These are phyloP conservation scores for Diaporthe sp. DNA, from an alignment of 2,329 filamentous ascomycete genomes.

Conservation along the genomic window DNA sequence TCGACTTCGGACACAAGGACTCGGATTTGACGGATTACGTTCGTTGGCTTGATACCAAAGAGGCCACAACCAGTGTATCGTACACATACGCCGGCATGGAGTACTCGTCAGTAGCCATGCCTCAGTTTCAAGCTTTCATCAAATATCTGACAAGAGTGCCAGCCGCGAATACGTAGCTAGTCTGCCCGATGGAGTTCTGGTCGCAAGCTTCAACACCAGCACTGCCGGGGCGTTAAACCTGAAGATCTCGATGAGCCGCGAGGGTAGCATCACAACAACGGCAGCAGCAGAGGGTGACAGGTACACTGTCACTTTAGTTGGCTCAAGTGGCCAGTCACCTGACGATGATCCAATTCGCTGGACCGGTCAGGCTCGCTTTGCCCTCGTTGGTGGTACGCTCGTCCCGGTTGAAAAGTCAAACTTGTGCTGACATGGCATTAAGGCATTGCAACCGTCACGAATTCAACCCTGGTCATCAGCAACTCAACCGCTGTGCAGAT, in stretches of 20 bases:
- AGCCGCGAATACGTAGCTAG: conserved; percentile 8
- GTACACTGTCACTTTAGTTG: not conserved
- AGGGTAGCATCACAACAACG: not conserved
- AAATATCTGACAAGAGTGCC: not conserved
- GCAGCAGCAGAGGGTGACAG: not conserved
- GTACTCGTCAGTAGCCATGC: not conserved
- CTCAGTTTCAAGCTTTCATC: too few species aligned
- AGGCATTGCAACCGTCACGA: not conserved
- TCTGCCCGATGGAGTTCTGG: not conserved
- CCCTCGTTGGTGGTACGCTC: not conserved
- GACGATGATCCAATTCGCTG: not conserved
- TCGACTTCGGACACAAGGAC: not conserved
- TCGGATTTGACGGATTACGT: not conserved
- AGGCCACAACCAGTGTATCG: not conserved
- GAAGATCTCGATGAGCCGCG: not conserved
- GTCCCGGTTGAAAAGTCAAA: not conserved
- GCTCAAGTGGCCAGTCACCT: not conserved
- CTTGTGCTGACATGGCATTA: not conserved
- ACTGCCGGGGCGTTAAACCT: not conserved
- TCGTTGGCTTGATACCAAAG: conserved; percentile 13
- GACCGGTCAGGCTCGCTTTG: conserved; percentile 6
- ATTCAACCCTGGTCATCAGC: not conserved
- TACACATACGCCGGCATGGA: not conserved
- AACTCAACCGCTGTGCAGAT: not conserved
- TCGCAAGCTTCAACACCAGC: not conserved